These are phyloP conservation scores for Diutina siamensis DNA, from an alignment of 1,139 yeast genomes.

Conservation along the genomic window DNA sequence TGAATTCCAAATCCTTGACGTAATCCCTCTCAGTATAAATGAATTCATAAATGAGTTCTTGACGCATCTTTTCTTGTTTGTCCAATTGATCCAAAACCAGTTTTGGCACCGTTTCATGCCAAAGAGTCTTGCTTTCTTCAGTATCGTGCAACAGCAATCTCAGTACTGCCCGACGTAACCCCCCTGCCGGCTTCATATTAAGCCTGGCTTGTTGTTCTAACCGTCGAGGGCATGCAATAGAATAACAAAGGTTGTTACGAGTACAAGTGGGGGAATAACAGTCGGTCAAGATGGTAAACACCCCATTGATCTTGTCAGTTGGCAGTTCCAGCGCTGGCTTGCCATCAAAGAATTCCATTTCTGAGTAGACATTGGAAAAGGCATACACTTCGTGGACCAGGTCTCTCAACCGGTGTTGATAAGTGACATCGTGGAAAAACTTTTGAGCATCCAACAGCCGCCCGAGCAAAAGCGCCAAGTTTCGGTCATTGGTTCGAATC, in stretches of 20 bases:
- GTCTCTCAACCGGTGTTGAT: conserved; percentile 86
- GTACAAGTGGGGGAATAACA: conserved; percentile 97
- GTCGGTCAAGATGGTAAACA: conserved; percentile 82
- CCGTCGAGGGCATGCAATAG: conserved; percentile 95
- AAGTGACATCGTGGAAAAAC: conserved; percentile 89
- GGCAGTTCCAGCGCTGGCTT: conserved; percentile 15
- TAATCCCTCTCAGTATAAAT: conserved; percentile 91
- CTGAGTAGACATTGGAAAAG: conserved; percentile 48
- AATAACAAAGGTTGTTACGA: conserved; percentile 75
- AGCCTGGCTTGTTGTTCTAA: conserved; percentile 91
- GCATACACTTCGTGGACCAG: conserved; percentile 82
- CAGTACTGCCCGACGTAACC: conserved; percentile 73
- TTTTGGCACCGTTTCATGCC: conserved; percentile 90
- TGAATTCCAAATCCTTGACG: conserved; percentile 85
- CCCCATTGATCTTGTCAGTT: conserved; percentile 56
- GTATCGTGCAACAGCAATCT: conserved; percentile 65
- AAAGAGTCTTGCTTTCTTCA: conserved; percentile 76
- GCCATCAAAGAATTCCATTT: conserved; percentile 28
- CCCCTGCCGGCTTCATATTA: conserved; percentile 82
- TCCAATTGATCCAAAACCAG: conserved; percentile 69
- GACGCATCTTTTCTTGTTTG: conserved; percentile 82
- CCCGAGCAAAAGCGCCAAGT: conserved; percentile 78
- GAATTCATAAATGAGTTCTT: conserved; percentile 89
- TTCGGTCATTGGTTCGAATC: conserved; percentile 83
- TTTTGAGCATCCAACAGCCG: conserved; percentile 92